Conservation (phyloP, 805 yeast genomes). For the Spathaspora girioi region DNA sequence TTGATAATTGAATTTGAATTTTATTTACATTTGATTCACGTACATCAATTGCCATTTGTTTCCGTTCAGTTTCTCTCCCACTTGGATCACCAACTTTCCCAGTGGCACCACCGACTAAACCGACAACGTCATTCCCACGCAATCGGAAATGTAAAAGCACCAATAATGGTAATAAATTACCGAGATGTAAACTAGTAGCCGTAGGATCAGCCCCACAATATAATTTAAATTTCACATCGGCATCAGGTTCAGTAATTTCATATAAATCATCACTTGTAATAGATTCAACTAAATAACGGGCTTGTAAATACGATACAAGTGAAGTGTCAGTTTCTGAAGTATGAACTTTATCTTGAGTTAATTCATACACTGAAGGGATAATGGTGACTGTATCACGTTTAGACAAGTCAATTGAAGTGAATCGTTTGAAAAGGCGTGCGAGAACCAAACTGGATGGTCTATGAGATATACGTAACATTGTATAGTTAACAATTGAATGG, state of each 20-base stretch:
- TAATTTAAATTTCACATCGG: constrained; percentile 45
- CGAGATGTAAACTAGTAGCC: constrained; percentile 84
- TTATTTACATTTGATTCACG: constrained; percentile 53
- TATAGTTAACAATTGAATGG: too few relatives aligned
- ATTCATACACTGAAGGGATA: constrained; percentile 31
- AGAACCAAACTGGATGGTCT: not conserved
- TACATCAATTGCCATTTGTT: constrained; percentile 47
- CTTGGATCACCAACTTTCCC: constrained; percentile 97
- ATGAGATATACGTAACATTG: not conserved
- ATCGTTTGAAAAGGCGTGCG: not conserved
- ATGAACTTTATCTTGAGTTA: constrained; percentile 14
- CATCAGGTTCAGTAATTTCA: constrained; percentile 23
- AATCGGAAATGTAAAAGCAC: constrained; percentile 77
- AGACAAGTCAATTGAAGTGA: not conserved
- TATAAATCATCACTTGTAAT: constrained; percentile 36
- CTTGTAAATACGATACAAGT: constrained; percentile 33
- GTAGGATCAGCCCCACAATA: constrained; percentile 98
- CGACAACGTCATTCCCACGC: constrained; percentile 81
- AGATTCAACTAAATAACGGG: constrained; percentile 35
- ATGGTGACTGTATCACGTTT: constrained; percentile 27
- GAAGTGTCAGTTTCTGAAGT: constrained; percentile 18
- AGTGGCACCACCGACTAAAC: constrained; percentile 92
- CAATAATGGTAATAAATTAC: constrained; percentile 86
- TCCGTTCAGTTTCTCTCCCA: constrained; percentile 78
- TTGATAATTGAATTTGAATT: constrained; percentile 59